Percentiles rank a stretch among this genome's conserved stretches.
These are phyloP conservation scores for Candolleomyces aberdarensis DNA, from an alignment of 768 basidiomycete genomes.

Conservation along the genomic window DNA sequence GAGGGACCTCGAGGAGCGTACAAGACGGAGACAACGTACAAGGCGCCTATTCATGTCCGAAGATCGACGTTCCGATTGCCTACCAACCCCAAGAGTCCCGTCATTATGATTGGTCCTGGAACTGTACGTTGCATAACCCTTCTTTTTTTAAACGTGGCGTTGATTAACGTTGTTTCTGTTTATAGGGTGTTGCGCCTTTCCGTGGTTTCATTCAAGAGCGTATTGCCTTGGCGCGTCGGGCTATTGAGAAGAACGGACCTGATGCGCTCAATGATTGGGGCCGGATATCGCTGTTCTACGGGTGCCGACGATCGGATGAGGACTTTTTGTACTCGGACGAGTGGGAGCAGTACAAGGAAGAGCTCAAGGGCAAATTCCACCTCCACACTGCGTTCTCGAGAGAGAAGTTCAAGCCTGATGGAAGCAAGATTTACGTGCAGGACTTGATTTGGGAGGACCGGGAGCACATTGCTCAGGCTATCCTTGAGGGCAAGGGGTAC, in stretches of 20 bases:
- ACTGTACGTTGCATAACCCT: conserved; percentile 58
- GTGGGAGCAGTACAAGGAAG: conserved; percentile 84
- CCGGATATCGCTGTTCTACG: conserved; percentile 91
- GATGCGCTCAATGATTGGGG: conserved; percentile 97
- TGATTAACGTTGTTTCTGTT: conserved; percentile 8
- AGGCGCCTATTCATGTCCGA: conserved; percentile 91
- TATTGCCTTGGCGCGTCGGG: conserved; percentile 90
- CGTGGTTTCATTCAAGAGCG: conserved; percentile 98
- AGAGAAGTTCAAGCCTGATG: conserved; percentile 84
- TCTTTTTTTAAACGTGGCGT: not conserved
- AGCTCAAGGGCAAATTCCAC: conserved; percentile 88
- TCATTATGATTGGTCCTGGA: conserved; percentile 99
- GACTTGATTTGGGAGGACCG: conserved; percentile 90
- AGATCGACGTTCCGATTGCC: conserved; percentile 96
- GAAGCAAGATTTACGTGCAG: conserved; percentile 98
- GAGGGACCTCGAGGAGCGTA: conserved; percentile 90
- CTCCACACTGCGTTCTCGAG: conserved; percentile 91
- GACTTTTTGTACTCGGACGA: conserved; percentile 96
- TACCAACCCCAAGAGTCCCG: conserved; percentile 96
- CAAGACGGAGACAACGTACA: conserved; percentile 65
- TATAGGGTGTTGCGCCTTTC: conserved; percentile 97
- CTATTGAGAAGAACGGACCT: conserved; percentile 91
- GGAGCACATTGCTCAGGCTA: conserved; percentile 79
- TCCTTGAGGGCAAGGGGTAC: conserved; percentile 94
- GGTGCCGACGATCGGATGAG: conserved; percentile 83